Base-by-base conservation (phyloP, 345 rosid species). In the Lumnitzera littorea region DNA sequence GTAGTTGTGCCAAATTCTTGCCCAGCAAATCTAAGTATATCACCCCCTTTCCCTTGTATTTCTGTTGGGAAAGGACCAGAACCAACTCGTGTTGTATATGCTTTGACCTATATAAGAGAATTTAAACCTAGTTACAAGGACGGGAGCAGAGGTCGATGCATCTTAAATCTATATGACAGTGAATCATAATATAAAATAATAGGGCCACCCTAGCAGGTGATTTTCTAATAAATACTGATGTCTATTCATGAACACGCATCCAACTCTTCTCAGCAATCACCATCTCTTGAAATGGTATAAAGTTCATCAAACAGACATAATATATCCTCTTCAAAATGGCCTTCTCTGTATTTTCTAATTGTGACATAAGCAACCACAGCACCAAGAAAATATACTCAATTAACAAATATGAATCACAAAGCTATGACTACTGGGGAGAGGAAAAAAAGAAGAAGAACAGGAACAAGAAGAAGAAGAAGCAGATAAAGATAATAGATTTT, bases 11-110 rank as follows among this genome's bases (percentile, higher is more conserved):
- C 99, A 73, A 94, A 90, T 77, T 88, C 99, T 55, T 90, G 96
- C 62, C 97, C 99, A 47, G 86, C 89, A 70, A 78, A 73, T 78
- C 97, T 77, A 24, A 94, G 97, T 62, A 79, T 71, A 68, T 94
- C 97, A 65, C 95, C 99, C n/a, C 84, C 95, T 63, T 83, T 67
- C 24, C 90, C 97, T 72, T 88, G 75, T 57, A 86, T 81, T 76
- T 94, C 99, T 12, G 97, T 94, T 0, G 97, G 99, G 82, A 94
- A 90, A 61, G 99, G 97, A 16, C 99, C 99, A 53, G 99, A 90
- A 70, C 99, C 97, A 70, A 88, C 99, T 67, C 99, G 81, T n/a
- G 99, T 74, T 52, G 99, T 90, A 76, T 94, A 94, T 62, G 99
- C 97, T 80, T 94, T 92, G 24, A 87, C 97, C 98, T 92, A 76